These are phyloP conservation scores for Fusarium poae DNA, from an alignment of 2,329 filamentous ascomycete genomes.

Conservation along the genomic window DNA sequence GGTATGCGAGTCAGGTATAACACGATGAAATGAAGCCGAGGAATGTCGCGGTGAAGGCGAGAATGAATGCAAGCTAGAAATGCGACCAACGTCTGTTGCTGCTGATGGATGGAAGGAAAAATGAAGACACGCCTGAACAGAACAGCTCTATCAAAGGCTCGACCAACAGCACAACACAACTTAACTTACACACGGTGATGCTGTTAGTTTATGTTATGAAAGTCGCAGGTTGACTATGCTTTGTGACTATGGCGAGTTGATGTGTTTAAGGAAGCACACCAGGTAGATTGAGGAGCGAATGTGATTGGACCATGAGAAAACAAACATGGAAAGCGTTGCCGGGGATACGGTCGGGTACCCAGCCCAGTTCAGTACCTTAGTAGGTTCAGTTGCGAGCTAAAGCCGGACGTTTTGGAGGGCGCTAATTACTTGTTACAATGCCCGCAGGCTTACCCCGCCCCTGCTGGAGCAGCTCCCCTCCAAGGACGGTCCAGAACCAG, in stretches of 20 bases:
- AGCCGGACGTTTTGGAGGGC: conserved; percentile 39
- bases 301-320: conserved; percentile 52
- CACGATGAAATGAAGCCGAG: conserved; percentile 43
- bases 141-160: conserved; percentile 46
- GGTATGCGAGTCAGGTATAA: conserved; percentile 49
- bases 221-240: conserved; percentile 33
- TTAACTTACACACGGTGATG: conserved; percentile 44
- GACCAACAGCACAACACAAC: conserved; percentile 39
- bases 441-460: conserved; percentile 48
- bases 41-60: conserved; percentile 49
- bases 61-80: conserved; percentile 47
- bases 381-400: conserved; percentile 24
- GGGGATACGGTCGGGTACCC: conserved; percentile 37
- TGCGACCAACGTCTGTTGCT: conserved; percentile 38
- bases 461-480: conserved; percentile 41
- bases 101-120: conserved; percentile 44
- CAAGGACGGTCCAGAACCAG: conserved; percentile 39
- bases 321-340: conserved; percentile 52
- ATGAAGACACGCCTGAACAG: conserved; percentile 38
- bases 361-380: neutral
- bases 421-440: conserved; percentile 50
- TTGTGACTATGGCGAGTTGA: conserved; percentile 46
- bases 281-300: conserved; percentile 30
- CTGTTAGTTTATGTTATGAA: conserved; percentile 43
- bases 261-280: conserved; percentile 52